phyloP scores from a whole-genome alignment of 1,284 basidiomycete species.

The Blastosporella zonata region DNA sequence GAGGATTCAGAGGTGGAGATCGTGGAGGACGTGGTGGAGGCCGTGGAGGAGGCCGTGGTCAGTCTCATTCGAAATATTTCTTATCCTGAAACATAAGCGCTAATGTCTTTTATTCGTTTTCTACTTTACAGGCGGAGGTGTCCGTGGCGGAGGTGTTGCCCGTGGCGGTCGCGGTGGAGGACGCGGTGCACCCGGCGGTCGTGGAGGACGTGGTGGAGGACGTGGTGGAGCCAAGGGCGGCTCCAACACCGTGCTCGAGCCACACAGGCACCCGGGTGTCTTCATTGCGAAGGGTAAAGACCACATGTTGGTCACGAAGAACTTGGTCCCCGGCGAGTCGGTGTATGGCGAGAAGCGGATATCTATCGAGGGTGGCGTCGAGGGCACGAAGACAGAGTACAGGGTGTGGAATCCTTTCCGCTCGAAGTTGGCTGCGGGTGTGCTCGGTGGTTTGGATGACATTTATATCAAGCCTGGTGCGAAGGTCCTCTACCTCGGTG shows the following conservation, averaged over 20 bases:
- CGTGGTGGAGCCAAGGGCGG: constrained; percentile 75
- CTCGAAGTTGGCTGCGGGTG: constrained; percentile 95
- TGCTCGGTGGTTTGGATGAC: constrained; percentile 92
- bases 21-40: constrained; percentile 23
- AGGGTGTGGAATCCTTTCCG: constrained; percentile 99
- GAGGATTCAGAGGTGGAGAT: constrained; percentile 31
- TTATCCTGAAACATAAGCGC: not conserved
- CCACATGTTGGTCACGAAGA: constrained; percentile 95
- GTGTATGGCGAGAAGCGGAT: constrained; percentile 99
- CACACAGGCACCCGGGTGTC: constrained; percentile 92
- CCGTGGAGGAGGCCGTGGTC: constrained; percentile 18
- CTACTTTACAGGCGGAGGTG: not conserved
- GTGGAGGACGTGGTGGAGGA: constrained; percentile 52
- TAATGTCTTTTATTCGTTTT: not conserved
- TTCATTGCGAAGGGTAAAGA: constrained; percentile 97
- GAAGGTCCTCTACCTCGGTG: constrained; percentile 98
- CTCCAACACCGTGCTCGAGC: constrained; percentile 88
- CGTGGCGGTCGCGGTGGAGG: constrained; percentile 27
- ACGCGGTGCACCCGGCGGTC: constrained; percentile 33
- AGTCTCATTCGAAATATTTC: not conserved
- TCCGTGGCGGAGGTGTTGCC: constrained; percentile 5
- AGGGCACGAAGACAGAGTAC: constrained; percentile 93
- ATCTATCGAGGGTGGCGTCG: constrained; percentile 73
- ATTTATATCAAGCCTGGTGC: constrained; percentile 94
- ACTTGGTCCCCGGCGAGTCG: constrained; percentile 94